Evolutionary conservation across 768 basidiomycete genomes (phyloP).

Genomic region (Austroboletus eburneus): DNA sequence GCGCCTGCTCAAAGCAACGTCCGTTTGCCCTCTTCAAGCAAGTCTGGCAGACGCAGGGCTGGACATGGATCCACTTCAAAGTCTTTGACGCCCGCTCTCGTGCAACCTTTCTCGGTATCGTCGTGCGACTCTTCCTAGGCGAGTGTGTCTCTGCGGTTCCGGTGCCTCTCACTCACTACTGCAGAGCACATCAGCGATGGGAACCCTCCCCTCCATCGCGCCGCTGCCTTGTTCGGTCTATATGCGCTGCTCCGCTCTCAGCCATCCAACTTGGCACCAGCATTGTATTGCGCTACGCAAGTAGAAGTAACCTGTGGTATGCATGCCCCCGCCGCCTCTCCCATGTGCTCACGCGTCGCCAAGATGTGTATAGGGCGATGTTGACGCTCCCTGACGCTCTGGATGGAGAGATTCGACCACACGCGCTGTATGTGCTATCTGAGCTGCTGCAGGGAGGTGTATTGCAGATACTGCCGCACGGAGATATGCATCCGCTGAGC

Average conservation of each 20-base stretch:
- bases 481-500: conserved; percentile 46
- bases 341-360: conserved; percentile 6
- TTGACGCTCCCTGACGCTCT: conserved; percentile 45
- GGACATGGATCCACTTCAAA: conserved; percentile 74
- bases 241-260: conserved; percentile 72
- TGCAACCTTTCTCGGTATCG: conserved; percentile 55
- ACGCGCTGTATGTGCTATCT: conserved; percentile 47
- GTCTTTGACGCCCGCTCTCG: conserved; percentile 66
- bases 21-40: conserved; percentile 72
- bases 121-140: conserved; percentile 67
- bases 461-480: conserved; percentile 60
- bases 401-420: conserved; percentile 43
- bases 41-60: conserved; percentile 63
- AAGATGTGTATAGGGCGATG: conserved; percentile 58
- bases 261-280: conserved; percentile 49
- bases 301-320: conserved; percentile 60
- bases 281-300: conserved; percentile 46
- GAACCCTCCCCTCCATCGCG: conserved; percentile 51
- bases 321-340: not conserved
- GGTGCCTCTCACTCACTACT: not conserved
- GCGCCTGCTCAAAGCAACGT: conserved; percentile 27
- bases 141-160: conserved; percentile 11
- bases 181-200: conserved; percentile 52
- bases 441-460: conserved; percentile 43
- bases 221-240: conserved; percentile 60